Percentiles rank a stretch among this genome's conserved stretches.
Evolutionary conservation across 2,329 filamentous ascomycete species (phyloP).

Genomic region (Aspergillus aculeatinus): DNA sequence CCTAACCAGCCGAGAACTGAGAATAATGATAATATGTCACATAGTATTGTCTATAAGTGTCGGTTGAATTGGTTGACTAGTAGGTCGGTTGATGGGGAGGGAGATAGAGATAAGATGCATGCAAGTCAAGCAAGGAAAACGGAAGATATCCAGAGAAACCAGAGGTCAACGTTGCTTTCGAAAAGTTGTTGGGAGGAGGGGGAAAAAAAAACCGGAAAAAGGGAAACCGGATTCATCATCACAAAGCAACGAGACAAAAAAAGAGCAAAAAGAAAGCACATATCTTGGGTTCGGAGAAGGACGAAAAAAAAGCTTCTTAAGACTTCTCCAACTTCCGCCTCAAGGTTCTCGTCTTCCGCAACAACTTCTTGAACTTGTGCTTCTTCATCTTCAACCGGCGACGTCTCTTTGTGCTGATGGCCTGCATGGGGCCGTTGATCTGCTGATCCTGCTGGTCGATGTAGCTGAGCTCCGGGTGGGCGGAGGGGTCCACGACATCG

Average conservation of each 20-base stretch:
- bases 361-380: slow-evolving; percentile 99
- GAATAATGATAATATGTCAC: slow-evolving; percentile 6
- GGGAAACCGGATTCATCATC: slow-evolving; percentile 5
- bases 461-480: slow-evolving; percentile 48
- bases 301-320: slow-evolving; percentile 8
- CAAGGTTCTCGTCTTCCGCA: slow-evolving; percentile 85
- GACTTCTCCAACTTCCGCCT: slow-evolving; percentile 78
- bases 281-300: slow-evolving; percentile 13
- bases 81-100: neutral
- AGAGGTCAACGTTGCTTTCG: neutral
- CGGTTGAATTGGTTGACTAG: neutral
- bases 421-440: slow-evolving; percentile 60
- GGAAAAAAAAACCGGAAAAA: slow-evolving; percentile 9
- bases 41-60: slow-evolving; percentile 18
- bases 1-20: neutral
- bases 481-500: slow-evolving; percentile 55
- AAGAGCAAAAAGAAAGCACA: slow-evolving; percentile 9
- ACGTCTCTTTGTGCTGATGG: slow-evolving; percentile 89
- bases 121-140: neutral
- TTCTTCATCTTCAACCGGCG: slow-evolving; percentile 99
- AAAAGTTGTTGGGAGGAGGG: neutral
- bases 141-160: neutral
- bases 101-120: slow-evolving; percentile 1
- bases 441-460: slow-evolving; percentile 63
- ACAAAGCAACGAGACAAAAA: neutral